phyloP scores from a whole-genome alignment of 2,329 filamentous ascomycete genomes.

The Curvularia hawaiiensis region DNA sequence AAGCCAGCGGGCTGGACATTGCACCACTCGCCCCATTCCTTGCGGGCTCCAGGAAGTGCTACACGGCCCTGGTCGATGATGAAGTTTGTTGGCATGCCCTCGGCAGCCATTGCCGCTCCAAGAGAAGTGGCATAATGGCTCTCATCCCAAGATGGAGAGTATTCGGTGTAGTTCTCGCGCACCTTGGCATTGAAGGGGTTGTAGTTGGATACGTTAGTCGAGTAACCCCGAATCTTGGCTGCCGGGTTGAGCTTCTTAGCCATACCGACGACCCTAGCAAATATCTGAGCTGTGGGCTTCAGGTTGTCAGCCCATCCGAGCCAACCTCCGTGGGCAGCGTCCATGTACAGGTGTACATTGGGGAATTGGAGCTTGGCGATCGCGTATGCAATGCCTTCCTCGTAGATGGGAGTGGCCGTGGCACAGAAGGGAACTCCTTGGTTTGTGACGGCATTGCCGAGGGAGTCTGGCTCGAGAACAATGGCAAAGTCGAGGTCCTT shows the following conservation, averaged over 20 bases:
- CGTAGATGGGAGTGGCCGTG: conserved; percentile 32
- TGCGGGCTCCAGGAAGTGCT: conserved; percentile 27
- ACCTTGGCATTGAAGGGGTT: conserved; percentile 33
- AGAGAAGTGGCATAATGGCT: conserved; percentile 32
- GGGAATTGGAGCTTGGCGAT: conserved; percentile 36
- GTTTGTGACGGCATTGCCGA: conserved; percentile 40
- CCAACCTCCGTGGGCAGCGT: conserved; percentile 40
- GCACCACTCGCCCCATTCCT: conserved; percentile 40
- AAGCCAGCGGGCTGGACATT: conserved; percentile 35
- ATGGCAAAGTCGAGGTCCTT: conserved; percentile 38
- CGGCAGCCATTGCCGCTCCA: conserved; percentile 27
- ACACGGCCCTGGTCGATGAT: conserved; percentile 39
- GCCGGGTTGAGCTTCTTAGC: conserved; percentile 30
- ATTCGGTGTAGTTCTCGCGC: conserved; percentile 34
- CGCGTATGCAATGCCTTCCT: conserved; percentile 38
- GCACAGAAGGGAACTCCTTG: conserved; percentile 29
- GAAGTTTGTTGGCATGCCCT: conserved; percentile 34
- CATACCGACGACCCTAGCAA: conserved; percentile 30
- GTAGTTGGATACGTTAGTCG: conserved; percentile 39
- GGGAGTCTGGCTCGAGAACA: conserved; percentile 35
- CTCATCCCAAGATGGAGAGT: conserved; percentile 32
- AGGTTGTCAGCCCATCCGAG: conserved; percentile 39
- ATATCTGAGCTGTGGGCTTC: conserved; percentile 31
- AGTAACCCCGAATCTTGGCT: conserved; percentile 33
- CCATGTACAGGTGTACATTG: conserved; percentile 37